phyloP scores from a whole-genome alignment of 345 rosid genomes.

The Pistacia integerrima region DNA sequence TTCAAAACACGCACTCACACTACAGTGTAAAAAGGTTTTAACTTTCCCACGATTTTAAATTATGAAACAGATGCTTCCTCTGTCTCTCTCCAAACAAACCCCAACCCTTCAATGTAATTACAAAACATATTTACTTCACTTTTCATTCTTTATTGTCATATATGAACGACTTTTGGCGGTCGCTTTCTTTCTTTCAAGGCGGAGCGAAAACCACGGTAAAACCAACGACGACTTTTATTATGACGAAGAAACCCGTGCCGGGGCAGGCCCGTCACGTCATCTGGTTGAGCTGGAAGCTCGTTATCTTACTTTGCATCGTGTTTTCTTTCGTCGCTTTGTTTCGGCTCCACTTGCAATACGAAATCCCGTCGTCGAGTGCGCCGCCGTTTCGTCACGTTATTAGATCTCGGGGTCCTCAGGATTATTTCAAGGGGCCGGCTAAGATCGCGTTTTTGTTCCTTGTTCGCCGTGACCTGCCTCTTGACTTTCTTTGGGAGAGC shows the following conservation, averaged over 20 bases:
- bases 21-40: too few relatives aligned
- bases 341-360: constrained; percentile 42
- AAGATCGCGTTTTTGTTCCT: constrained; percentile 73
- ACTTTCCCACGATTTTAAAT: constrained; percentile 17
- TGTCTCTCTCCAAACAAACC: neutral
- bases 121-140: too few relatives aligned
- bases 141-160: too few relatives aligned
- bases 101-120: neutral
- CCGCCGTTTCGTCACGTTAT: constrained; percentile 23
- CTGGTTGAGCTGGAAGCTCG: constrained; percentile 68
- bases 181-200: too few relatives aligned
- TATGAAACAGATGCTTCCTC: neutral
- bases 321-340: constrained; percentile 57
- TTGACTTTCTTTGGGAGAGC: constrained; percentile 69
- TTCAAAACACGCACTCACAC: neutral
- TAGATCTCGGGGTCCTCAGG: constrained; percentile 40
- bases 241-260: constrained; percentile 54
- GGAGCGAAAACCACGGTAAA: too few relatives aligned
- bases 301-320: constrained; percentile 46
- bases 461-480: constrained; percentile 56
- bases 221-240: constrained; percentile 1
- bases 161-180: too few relatives aligned
- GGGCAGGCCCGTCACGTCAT: constrained; percentile 40
- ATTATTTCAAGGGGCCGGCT: constrained; percentile 40
- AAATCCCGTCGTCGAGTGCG: constrained; percentile 22